Conservation (phyloP, 78 protist species). For the Dictyostelium discoideum region DNA sequence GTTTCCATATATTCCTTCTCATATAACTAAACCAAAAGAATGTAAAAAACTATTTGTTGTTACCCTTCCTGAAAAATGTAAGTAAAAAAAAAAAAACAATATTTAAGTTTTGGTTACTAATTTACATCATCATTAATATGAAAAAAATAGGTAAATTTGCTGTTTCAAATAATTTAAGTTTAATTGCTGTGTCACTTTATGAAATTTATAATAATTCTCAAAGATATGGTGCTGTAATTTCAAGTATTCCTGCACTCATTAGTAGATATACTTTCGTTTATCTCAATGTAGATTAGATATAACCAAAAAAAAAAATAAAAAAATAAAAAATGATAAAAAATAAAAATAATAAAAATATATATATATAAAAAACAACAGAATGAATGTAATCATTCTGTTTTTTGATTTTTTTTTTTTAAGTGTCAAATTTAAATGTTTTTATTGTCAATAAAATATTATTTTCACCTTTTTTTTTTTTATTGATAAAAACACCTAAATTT, state of each 20-base stretch:
- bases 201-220: conserved; percentile 87
- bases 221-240: conserved; percentile 77
- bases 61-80: conserved; percentile 86
- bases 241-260: conserved; percentile 77
- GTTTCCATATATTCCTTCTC: conserved; percentile 92
- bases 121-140: neutral
- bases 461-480: too few species aligned
- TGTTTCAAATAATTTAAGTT: conserved; percentile 82
- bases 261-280: conserved; percentile 63
- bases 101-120: neutral
- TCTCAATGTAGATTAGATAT: conserved; percentile 35
- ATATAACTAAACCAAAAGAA: conserved; percentile 91
- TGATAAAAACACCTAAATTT: too few species aligned
- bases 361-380: too few species aligned
- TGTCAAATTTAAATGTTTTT: too few species aligned
- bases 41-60: conserved; percentile 85
- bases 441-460: too few species aligned
- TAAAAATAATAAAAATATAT: neutral
- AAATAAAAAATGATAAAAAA: neutral
- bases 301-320: neutral
- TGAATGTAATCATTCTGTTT: too few species aligned
- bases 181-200: conserved; percentile 88
- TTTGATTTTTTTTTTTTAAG: too few species aligned
- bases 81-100: neutral
- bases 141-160: conserved; percentile 85